Percentiles rank a stretch among this genome's conserved stretches.
phyloP scores from a whole-genome alignment of 352 stramenopile genomes.

The Phytophthora litchii region DNA sequence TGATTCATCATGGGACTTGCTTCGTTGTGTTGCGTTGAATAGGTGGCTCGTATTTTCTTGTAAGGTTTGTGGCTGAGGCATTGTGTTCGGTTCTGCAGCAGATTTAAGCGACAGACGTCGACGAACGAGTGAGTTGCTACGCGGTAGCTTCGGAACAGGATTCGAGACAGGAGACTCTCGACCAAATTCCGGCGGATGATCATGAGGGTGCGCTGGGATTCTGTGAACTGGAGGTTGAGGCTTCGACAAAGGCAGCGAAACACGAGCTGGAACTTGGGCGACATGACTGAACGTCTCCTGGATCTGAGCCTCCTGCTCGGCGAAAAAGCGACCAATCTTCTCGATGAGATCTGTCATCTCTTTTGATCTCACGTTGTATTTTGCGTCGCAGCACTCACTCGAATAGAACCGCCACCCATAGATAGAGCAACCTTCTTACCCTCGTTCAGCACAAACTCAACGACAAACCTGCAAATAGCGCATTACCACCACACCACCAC shows the following conservation, averaged over 20 bases:
- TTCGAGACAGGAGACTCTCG: neutral
- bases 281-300: constrained; percentile 45
- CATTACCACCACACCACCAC: too few relatives aligned
- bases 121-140: constrained; percentile 28
- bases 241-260: neutral
- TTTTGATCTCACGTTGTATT: neutral
- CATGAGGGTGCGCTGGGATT: neutral
- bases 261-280: constrained; percentile 1
- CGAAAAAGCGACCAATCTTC: constrained; percentile 76
- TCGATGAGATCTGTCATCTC: constrained; percentile 64
- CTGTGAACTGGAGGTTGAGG: constrained; percentile 10
- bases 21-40: constrained; percentile 8
- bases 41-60: constrained; percentile 15
- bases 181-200: constrained; percentile 4
- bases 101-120: constrained; percentile 26
- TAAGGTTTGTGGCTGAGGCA: neutral
- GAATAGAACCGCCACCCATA: constrained; percentile 15
- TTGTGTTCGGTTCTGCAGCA: neutral
- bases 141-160: constrained; percentile 4
- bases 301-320: constrained; percentile 62
- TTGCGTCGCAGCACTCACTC: neutral
- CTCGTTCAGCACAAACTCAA: neutral
- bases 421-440: constrained; percentile 14
- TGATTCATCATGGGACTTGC: neutral
- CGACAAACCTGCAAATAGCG: neutral